Evolutionary conservation across 768 basidiomycete species (phyloP).

Genomic region (Pleurotus cornucopiae): DNA sequence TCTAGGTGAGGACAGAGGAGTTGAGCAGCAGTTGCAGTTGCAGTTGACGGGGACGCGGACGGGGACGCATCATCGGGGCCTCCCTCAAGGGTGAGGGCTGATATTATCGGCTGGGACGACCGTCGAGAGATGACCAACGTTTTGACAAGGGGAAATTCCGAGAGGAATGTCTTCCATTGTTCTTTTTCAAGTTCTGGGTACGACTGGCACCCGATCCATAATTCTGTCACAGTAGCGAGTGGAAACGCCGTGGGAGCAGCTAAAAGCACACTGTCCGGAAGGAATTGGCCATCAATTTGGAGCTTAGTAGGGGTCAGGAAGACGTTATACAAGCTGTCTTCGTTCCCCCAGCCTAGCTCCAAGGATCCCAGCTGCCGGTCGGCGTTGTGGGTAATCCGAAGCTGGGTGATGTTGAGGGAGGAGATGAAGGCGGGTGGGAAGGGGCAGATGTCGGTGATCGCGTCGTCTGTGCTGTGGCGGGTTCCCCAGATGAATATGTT

Average conservation of each 20-base stretch:
- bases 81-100: background rate
- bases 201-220: slow-evolving; percentile 4
- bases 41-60: background rate
- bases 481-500: slow-evolving; percentile 6
- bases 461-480: background rate
- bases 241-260: background rate
- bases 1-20: slow-evolving; percentile 1
- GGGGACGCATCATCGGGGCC: background rate
- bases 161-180: slow-evolving; percentile 1
- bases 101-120: slow-evolving; percentile 3
- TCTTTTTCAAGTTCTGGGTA: background rate
- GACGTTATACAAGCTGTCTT: slow-evolving; percentile 4
- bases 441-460: slow-evolving; percentile 5
- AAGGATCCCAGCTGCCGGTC: slow-evolving; percentile 4
- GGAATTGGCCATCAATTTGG: slow-evolving; percentile 5
- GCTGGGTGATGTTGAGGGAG: slow-evolving; percentile 6
- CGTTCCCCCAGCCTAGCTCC: slow-evolving; percentile 5
- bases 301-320: background rate
- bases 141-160: background rate
- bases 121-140: slow-evolving; percentile 2
- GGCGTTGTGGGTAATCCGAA: slow-evolving; percentile 4
- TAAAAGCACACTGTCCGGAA: background rate
- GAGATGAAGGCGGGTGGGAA: background rate
- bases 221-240: background rate
- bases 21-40: too few species aligned